Conservation (phyloP, 495 filamentous ascomycete species). For the Hyaloscypha hepaticicola region DNA sequence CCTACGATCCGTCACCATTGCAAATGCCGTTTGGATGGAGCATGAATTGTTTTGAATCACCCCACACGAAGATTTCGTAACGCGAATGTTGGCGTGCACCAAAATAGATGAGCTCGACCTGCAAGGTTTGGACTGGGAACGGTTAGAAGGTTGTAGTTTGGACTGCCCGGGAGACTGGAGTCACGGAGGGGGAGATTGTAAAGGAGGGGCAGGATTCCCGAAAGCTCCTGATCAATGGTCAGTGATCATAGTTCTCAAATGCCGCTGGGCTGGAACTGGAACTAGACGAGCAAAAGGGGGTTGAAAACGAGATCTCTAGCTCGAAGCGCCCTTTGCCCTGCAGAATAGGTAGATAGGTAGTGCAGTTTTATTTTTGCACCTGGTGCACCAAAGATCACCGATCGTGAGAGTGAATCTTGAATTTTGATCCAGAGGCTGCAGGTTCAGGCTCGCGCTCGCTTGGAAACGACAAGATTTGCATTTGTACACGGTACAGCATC, state of each 20-base stretch:
- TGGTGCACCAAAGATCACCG: background rate
- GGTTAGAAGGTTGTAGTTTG: background rate
- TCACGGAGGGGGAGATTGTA: background rate
- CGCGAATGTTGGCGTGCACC: background rate
- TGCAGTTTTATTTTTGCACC: background rate
- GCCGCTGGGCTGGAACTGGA: too few relatives aligned
- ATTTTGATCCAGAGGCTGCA: background rate
- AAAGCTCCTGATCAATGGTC: background rate
- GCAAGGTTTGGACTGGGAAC: background rate
- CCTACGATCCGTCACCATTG: constrained; percentile 10
- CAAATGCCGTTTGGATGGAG: constrained; percentile 8
- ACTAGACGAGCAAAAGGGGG: background rate
- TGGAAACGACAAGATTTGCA: constrained; percentile 4
- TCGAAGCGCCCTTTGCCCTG: background rate
- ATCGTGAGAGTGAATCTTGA: too few relatives aligned
- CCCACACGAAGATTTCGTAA: background rate
- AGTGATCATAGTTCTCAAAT: background rate
- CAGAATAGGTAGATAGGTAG: background rate
- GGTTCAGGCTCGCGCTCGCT: constrained; percentile 1
- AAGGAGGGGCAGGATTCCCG: background rate
- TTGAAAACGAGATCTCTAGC: background rate
- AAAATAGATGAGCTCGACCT: constrained; percentile 3
- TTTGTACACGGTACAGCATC: background rate
- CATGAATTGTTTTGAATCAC: constrained; percentile 17
- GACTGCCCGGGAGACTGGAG: too few relatives aligned